Evolutionary conservation across 208 protist species (phyloP), one percentile per base, ranked within the genome.

Genomic region (Crithidia mellificae): DNA sequence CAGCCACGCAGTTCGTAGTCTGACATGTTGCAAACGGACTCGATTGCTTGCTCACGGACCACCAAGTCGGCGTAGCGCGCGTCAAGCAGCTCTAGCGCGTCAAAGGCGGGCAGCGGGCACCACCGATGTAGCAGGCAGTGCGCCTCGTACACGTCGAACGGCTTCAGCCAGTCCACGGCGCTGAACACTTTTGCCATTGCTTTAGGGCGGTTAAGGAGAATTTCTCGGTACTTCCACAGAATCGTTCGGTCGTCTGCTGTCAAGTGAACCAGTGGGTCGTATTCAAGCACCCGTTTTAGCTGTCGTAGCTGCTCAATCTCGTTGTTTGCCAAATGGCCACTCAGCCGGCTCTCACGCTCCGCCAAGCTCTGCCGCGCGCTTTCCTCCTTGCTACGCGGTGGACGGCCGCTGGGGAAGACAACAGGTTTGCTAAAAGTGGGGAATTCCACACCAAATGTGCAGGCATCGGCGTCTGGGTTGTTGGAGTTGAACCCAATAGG

Each of bases 71-170:
- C 86, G 72, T 84, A 90, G 4, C 72, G 77, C 20, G 76, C 77
- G 62, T 96, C 89, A 2, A 97, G 77, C 32, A 97, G 59, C 67
- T 94, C 87, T 30, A 96, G 77, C 2, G 81, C 88, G 63, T 91
- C 84, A 34, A 96, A 88, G 6, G 83, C 82, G 6, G 70, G 47
- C 19, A 85, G 68, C 14, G 71, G 69, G 22, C 53, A 58, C 85
- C 84, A 95, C 17, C 74, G 77, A 11, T 64, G 54, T 11, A 93
- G 57, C 24, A 90, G 57, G 38, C 66, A 71, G 63, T 89, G 83
- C 6, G 77, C 73, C 27, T 85, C 83, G 55, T 87, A 85, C 19
- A 93, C 87, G 27, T 84, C 81, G 44, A 74, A 81, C 12, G 80
- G 83, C 46, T 80, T 68, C n/a, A 82, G 20, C 88, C 85, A 96